phyloP scores from a whole-genome alignment of 2,329 filamentous ascomycete species.

The Aschersonia sp. region DNA sequence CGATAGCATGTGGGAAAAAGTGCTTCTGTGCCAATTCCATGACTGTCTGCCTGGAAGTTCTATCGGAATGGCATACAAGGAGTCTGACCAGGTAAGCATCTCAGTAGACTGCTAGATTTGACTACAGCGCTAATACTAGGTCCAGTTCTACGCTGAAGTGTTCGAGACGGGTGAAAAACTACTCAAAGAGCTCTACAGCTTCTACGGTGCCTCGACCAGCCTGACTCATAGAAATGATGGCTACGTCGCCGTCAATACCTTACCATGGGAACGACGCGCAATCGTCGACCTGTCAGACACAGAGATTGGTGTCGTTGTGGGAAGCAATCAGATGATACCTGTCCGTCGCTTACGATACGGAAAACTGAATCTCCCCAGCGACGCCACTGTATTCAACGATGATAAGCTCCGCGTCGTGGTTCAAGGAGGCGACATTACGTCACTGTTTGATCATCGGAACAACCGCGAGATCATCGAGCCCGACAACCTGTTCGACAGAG shows the following conservation, averaged over 20 bases:
- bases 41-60: conserved; percentile 90
- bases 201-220: conserved; percentile 46
- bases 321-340: conserved; percentile 35
- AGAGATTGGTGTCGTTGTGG: conserved; percentile 40
- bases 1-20: conserved; percentile 88
- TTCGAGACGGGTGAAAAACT: conserved; percentile 64
- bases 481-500: conserved; percentile 67
- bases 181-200: conserved; percentile 52
- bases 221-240: conserved; percentile 25
- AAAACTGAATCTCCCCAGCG: conserved; percentile 29
- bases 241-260: conserved; percentile 62
- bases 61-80: conserved; percentile 97
- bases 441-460: conserved; percentile 60
- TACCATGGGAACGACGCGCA: conserved; percentile 73
- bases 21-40: conserved; percentile 91
- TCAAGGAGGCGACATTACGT: conserved; percentile 64
- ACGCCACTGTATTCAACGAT: conserved; percentile 69
- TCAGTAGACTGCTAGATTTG: neutral
- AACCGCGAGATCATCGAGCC: conserved; percentile 65
- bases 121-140: conserved; percentile 9
- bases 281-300: conserved; percentile 48
- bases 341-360: conserved; percentile 34
- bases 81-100: conserved; percentile 61
- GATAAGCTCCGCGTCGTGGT: conserved; percentile 61
- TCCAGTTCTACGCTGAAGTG: conserved; percentile 62